phyloP scores from a whole-genome alignment of 225 moss, liverwort and hornwort genomes.

The Anthoceros angustus region DNA sequence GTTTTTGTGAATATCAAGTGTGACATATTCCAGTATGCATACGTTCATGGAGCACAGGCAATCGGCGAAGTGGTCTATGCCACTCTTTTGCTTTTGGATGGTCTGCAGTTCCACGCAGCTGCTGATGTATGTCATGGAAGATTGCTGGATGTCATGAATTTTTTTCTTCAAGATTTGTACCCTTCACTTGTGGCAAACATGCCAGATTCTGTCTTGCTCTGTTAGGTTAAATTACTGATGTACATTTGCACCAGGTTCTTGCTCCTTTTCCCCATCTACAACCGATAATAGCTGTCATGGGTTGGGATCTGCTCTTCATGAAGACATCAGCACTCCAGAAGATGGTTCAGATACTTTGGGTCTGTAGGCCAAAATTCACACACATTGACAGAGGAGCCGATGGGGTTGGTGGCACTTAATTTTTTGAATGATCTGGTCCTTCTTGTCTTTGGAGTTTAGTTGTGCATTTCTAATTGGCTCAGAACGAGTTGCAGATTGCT shows the following conservation, averaged over 20 bases:
- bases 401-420: constrained; percentile 48
- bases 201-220: constrained; percentile 30
- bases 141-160: neutral
- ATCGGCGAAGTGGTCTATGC: constrained; percentile 72
- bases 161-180: constrained; percentile 23
- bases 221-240: constrained; percentile 33
- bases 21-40: constrained; percentile 85
- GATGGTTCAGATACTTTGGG: constrained; percentile 85
- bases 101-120: constrained; percentile 64
- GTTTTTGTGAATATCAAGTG: constrained; percentile 51
- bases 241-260: constrained; percentile 67
- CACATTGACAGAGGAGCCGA: constrained; percentile 26
- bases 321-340: constrained; percentile 72
- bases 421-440: constrained; percentile 26
- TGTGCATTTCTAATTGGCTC: neutral
- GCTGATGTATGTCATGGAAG: constrained; percentile 44
- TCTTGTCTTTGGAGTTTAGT: neutral
- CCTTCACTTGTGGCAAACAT: constrained; percentile 24
- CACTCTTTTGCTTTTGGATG: constrained; percentile 57
- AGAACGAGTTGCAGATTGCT: constrained; percentile 36
- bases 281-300: constrained; percentile 79
- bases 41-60: constrained; percentile 67
- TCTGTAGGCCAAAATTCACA: constrained; percentile 47
- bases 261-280: constrained; percentile 81
- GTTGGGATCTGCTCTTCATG: constrained; percentile 94